Conservation (phyloP, 129 eudicot species). For the Tagetes patula region DNA sequence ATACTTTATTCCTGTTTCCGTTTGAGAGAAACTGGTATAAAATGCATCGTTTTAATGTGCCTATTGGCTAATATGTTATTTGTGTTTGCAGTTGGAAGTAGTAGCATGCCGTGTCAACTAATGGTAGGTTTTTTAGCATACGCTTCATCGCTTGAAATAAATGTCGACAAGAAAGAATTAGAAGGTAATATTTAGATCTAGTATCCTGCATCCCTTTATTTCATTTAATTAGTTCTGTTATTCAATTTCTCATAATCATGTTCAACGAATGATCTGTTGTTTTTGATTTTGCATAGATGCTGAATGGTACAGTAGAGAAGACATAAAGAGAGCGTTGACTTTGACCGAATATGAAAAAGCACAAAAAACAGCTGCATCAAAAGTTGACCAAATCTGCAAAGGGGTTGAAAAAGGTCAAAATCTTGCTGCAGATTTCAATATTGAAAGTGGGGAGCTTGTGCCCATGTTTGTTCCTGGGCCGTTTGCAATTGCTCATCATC, state of each 20-base stretch:
- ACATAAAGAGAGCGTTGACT: constrained; percentile 61
- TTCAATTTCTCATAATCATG: neutral
- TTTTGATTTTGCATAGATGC: constrained; percentile 49
- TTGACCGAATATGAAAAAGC: constrained; percentile 73
- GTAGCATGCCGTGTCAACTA: constrained; percentile 89
- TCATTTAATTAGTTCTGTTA: neutral
- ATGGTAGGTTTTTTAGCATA: constrained; percentile 84
- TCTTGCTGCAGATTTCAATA: constrained; percentile 64
- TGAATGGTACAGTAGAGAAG: constrained; percentile 77
- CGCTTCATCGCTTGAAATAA: constrained; percentile 68
- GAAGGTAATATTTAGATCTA: constrained; percentile 54
- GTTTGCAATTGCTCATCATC: constrained; percentile 81
- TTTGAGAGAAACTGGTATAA: neutral
- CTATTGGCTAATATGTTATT: neutral
- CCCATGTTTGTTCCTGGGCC: constrained; percentile 84
- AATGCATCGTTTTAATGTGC: neutral
- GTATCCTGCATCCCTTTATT: neutral
- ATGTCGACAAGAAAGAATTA: constrained; percentile 78
- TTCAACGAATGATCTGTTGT: neutral
- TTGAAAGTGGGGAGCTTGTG: constrained; percentile 85
- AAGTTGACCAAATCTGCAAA: constrained; percentile 75
- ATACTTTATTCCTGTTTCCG: neutral
- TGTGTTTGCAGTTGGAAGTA: constrained; percentile 62
- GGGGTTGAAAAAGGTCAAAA: constrained; percentile 65
- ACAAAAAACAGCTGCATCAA: constrained; percentile 59